phyloP scores from a whole-genome alignment of 305 asterid species.

The Fraxinus floribunda region DNA sequence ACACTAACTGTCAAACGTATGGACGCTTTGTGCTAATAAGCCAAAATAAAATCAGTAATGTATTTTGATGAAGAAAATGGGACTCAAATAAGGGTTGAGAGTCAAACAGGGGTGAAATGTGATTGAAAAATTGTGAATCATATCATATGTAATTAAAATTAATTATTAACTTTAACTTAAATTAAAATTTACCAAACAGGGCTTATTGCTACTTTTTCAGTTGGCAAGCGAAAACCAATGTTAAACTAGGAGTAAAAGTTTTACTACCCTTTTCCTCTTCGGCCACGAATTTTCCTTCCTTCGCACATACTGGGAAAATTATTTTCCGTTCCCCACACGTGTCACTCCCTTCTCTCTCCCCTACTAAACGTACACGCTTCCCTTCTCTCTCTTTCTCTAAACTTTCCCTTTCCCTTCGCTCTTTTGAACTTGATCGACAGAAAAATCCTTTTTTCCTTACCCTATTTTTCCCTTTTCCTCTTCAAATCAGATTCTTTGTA shows the following conservation, averaged over 20 bases:
- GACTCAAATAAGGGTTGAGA: no score
- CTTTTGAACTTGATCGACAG: conserved; percentile 24
- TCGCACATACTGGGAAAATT: conserved; percentile 29
- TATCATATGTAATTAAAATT: no score
- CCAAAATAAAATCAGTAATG: no score
- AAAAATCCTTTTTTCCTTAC: not conserved
- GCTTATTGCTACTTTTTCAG: not conserved
- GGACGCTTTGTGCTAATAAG: no score
- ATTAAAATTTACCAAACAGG: no score
- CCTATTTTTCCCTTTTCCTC: not conserved
- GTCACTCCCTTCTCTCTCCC: not conserved
- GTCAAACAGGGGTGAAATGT: no score
- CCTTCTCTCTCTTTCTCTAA: not conserved
- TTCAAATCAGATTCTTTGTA: conserved; percentile 6
- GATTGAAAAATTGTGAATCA: no score
- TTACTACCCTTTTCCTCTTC: not conserved
- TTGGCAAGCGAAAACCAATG: not conserved
- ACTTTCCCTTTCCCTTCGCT: not conserved
- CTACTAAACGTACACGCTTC: not conserved
- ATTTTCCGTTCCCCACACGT: conserved; percentile 34
- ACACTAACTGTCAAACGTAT: no score
- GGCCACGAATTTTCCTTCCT: not conserved
- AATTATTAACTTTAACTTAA: no score
- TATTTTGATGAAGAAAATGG: no score
- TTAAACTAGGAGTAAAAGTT: not conserved